Conservation (phyloP, 345 rosid genomes). For the Luvunga scandens region DNA sequence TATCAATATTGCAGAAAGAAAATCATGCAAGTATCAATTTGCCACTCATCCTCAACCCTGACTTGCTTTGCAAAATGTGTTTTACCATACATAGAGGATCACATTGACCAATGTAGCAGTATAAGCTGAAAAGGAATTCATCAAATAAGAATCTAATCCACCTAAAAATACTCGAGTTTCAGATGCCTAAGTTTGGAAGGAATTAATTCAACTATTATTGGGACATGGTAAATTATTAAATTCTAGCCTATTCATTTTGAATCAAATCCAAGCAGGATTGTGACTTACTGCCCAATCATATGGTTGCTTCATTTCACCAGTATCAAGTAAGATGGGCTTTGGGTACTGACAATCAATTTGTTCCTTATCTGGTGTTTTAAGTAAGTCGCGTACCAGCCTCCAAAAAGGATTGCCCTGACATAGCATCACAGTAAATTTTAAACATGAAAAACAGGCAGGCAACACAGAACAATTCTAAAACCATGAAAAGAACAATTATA, state of each 20-base stretch:
- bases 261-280: constrained; percentile 6
- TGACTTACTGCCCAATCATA: constrained; percentile 94
- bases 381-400: constrained; percentile 72
- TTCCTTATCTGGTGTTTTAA: constrained; percentile 66
- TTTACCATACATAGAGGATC: background rate
- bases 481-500: background rate
- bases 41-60: background rate
- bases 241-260: background rate
- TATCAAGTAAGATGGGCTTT: constrained; percentile 96
- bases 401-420: constrained; percentile 91
- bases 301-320: constrained; percentile 93
- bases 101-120: background rate
- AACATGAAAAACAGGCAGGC: constrained; percentile 9
- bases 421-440: background rate
- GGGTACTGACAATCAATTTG: constrained; percentile 86
- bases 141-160: background rate
- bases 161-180: background rate
- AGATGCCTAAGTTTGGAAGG: background rate
- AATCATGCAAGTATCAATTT: background rate
- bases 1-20: background rate
- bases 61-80: background rate
- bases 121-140: background rate
- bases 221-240: no score
- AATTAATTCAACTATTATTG: background rate
- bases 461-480: constrained; percentile 7